These are phyloP conservation scores for Phytophthora macrochlamydospora DNA, from an alignment of 352 stramenopile species.

Conservation along the genomic window DNA sequence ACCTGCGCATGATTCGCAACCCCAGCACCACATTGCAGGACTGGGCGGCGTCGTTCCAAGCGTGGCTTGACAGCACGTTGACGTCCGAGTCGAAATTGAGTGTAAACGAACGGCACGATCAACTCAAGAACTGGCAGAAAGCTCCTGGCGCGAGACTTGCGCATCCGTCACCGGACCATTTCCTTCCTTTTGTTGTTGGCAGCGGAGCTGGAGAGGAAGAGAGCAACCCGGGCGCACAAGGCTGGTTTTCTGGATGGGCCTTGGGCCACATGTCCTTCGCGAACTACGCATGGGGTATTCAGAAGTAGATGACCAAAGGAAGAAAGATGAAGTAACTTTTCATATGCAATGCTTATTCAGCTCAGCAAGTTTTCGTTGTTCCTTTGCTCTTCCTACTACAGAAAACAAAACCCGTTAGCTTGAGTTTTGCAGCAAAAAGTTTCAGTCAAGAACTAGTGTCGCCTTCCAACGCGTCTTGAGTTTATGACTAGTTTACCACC, in stretches of 20 bases:
- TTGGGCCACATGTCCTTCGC: conserved; percentile 39
- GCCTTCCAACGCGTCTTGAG: too few species aligned
- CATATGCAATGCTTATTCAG: too few species aligned
- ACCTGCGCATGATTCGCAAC: conserved; percentile 20
- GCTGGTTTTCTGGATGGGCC: conserved; percentile 29
- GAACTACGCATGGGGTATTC: conserved; percentile 32
- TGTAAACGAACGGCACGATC: conserved; percentile 18
- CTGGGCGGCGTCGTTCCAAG: conserved; percentile 33
- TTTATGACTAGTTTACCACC: too few species aligned
- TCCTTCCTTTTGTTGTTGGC: conserved; percentile 46
- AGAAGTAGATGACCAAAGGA: conserved; percentile 5
- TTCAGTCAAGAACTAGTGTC: too few species aligned
- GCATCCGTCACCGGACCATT: conserved; percentile 49
- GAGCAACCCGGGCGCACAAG: conserved; percentile 15
- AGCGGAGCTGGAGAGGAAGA: conserved; percentile 50
- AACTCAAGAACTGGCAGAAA: conserved; percentile 31
- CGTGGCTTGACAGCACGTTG: conserved; percentile 38
- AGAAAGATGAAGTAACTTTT: too few species aligned
- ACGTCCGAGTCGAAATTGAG: conserved; percentile 19
- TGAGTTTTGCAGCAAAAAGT: too few species aligned
- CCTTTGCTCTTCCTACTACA: too few species aligned
- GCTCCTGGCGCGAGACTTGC: conserved; percentile 34
- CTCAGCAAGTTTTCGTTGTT: too few species aligned
- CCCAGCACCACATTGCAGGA: conserved; percentile 10
- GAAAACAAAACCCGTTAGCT: too few species aligned